Conservation (phyloP, 2,329 filamentous ascomycete genomes). For the Chrysosporium keratinophilum region DNA sequence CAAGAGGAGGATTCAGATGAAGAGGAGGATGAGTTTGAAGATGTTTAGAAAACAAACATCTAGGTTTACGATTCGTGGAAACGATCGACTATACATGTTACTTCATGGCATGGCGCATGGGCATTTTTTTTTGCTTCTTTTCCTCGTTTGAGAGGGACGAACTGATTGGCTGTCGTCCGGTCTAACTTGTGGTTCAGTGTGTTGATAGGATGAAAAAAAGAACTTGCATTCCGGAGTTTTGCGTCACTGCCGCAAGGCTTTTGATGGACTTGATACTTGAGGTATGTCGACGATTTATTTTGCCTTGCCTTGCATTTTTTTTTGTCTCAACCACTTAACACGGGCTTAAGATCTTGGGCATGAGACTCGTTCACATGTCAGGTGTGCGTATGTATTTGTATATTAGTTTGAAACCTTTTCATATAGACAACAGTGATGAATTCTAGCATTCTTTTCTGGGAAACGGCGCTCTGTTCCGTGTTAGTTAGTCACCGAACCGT, state of each 20-base stretch:
- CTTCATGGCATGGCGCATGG: background rate
- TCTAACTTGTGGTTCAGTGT: background rate
- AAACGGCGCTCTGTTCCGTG: too few relatives aligned
- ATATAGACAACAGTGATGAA: too few relatives aligned
- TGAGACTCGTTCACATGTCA: too few relatives aligned
- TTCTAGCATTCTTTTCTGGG: too few relatives aligned
- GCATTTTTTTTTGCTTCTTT: background rate
- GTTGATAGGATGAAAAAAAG: background rate
- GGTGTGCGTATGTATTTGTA: too few relatives aligned
- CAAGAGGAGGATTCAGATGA: conserved; percentile 33
- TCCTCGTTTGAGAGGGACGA: background rate
- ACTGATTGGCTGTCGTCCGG: background rate
- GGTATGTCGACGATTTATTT: background rate
- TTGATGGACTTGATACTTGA: background rate
- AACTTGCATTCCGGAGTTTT: background rate
- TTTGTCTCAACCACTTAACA: background rate
- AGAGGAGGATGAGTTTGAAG: conserved; percentile 38
- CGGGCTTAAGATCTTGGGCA: too few relatives aligned
- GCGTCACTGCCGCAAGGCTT: background rate
- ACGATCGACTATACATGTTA: background rate
- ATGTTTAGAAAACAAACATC: conserved; percentile 24
- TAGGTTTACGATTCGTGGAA: background rate
- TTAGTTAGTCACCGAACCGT: too few relatives aligned
- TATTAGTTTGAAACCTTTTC: too few relatives aligned
- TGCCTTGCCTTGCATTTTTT: background rate